These are phyloP conservation scores for Paecilomyces variotii DNA, from an alignment of 2,329 filamentous ascomycete genomes.

Conservation along the genomic window DNA sequence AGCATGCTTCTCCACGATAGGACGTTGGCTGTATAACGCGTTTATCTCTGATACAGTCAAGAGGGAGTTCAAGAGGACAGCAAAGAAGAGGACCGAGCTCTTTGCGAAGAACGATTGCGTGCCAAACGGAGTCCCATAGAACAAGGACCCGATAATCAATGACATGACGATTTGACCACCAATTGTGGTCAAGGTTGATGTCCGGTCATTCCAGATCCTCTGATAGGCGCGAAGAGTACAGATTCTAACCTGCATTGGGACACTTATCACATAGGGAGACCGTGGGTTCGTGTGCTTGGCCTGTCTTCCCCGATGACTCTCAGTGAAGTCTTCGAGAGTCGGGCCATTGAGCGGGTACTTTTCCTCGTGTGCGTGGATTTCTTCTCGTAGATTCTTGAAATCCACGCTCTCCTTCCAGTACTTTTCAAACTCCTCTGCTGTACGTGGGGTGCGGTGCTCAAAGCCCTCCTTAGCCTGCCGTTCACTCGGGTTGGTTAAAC, in stretches of 20 bases:
- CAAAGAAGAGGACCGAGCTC: background rate
- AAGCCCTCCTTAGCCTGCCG: conserved; percentile 49
- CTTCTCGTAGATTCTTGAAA: conserved; percentile 21
- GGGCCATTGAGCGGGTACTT: conserved; percentile 25
- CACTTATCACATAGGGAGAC: conserved; percentile 69
- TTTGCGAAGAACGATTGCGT: conserved; percentile 1
- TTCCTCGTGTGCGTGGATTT: conserved; percentile 26
- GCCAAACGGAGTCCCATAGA: conserved; percentile 56
- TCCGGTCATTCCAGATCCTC: conserved; percentile 66
- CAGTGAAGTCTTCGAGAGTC: conserved; percentile 21
- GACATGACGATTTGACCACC: conserved; percentile 64
- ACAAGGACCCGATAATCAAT: conserved; percentile 61
- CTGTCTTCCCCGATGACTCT: conserved; percentile 24
- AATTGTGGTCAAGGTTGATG: conserved; percentile 59
- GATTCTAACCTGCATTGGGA: conserved; percentile 66
- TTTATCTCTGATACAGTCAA: conserved; percentile 67
- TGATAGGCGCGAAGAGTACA: conserved; percentile 75
- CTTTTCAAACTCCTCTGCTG: conserved; percentile 58
- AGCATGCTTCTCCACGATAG: conserved; percentile 85
- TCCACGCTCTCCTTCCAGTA: conserved; percentile 37
- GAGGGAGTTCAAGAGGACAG: conserved; percentile 43
- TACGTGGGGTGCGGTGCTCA: conserved; percentile 55
- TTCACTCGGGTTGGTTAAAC: conserved; percentile 58
- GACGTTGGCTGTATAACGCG: conserved; percentile 78
- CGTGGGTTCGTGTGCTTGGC: conserved; percentile 30